A percentile compares a stretch with the other conserved stretches of the same genome.
These are phyloP conservation scores for Eucalyptus erythrocorys DNA, from an alignment of 345 rosid genomes.

Conservation along the genomic window DNA sequence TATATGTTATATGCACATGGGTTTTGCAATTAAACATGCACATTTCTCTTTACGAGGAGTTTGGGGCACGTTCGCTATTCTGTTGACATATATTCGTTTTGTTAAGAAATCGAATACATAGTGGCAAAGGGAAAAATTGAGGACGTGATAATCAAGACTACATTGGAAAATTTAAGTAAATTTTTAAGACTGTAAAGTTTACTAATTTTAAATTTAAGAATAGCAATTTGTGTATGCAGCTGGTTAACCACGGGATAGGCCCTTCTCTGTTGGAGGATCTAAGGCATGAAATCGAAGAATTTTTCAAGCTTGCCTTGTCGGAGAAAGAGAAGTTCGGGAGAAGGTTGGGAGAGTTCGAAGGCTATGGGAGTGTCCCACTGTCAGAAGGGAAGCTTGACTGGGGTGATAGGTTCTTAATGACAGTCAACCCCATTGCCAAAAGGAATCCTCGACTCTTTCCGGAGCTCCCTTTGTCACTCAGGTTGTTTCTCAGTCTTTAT, in stretches of 20 bases:
- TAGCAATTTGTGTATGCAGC: not conserved
- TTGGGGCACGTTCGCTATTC: not conserved
- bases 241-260: slow-evolving; percentile 3
- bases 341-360: not conserved
- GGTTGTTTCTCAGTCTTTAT: not conserved
- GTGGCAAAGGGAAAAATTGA: not conserved
- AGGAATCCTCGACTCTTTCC: slow-evolving; percentile 24
- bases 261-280: not conserved
- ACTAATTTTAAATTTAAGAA: not conserved
- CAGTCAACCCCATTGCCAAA: slow-evolving; percentile 7
- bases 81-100: not conserved
- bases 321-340: not conserved
- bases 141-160: not conserved
- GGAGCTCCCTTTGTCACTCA: slow-evolving; percentile 21
- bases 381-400: slow-evolving; percentile 11
- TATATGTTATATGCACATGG: not conserved
- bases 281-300: not conserved
- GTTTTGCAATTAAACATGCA: not conserved
- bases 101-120: not conserved
- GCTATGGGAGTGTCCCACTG: slow-evolving; percentile 1
- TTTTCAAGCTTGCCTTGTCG: not conserved
- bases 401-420: slow-evolving; percentile 17
- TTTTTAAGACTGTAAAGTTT: not conserved
- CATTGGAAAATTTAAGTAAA: not conserved
- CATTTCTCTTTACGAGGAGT: not conserved